A percentile compares a stretch with the other conserved stretches of the same genome.
Evolutionary conservation across 1,139 yeast genomes (phyloP).

Genomic region (Zygosaccharomyces pseudobailii): DNA sequence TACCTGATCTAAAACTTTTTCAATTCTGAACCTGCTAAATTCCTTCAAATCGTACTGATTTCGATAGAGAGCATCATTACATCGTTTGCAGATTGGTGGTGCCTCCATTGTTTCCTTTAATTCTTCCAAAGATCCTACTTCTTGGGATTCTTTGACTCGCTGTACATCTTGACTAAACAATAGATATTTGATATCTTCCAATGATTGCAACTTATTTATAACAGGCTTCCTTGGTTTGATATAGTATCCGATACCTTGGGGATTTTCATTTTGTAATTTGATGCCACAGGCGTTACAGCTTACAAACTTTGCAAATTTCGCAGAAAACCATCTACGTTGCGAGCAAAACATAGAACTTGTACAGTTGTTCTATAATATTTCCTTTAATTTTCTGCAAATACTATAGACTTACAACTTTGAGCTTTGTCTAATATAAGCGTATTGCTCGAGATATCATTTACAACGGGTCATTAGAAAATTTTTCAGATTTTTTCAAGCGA

Average conservation of each 20-base stretch:
- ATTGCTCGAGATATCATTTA: slow-evolving; percentile 1
- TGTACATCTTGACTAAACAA: slow-evolving; percentile 31
- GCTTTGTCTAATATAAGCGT: too few species aligned
- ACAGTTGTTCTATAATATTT: not conserved
- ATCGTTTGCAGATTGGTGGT: slow-evolving; percentile 45
- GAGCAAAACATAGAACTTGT: not conserved
- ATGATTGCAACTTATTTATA: slow-evolving; percentile 7
- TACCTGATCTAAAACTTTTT: slow-evolving; percentile 39
- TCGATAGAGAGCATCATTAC: slow-evolving; percentile 48
- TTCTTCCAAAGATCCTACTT: slow-evolving; percentile 10
- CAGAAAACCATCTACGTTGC: slow-evolving; percentile 3
- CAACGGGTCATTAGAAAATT: slow-evolving; percentile 7
- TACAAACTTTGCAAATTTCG: slow-evolving; percentile 5
- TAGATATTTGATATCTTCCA: slow-evolving; percentile 29
- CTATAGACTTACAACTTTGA: too few species aligned
- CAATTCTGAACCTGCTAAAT: slow-evolving; percentile 38
- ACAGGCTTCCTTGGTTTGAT: slow-evolving; percentile 22
- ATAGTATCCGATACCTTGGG: slow-evolving; percentile 42
- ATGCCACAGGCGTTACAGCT: slow-evolving; percentile 49
- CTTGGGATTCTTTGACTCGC: slow-evolving; percentile 16
- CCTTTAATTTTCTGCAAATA: too few species aligned
- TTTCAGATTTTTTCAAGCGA: slow-evolving; percentile 12
- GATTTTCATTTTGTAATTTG: slow-evolving; percentile 41
- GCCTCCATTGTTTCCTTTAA: slow-evolving; percentile 15
- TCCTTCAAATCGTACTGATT: slow-evolving; percentile 38